Base-by-base conservation (phyloP, 208 protist species). In the Acanthamoeba sp. region DNA sequence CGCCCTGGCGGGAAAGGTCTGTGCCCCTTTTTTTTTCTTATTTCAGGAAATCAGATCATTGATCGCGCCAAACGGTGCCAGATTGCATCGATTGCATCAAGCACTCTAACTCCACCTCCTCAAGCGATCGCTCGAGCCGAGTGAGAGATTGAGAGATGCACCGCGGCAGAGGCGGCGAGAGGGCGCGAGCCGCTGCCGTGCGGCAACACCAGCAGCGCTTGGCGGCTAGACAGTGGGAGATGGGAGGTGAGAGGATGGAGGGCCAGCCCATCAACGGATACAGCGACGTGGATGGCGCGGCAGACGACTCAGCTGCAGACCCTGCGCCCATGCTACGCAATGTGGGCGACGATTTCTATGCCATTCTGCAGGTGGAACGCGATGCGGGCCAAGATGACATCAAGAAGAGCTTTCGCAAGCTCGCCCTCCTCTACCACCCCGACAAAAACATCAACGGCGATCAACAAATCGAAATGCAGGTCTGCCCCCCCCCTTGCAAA, bases 351-450 rank as follows among this genome's bases (percentile, higher is more conserved):
- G 14, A 69, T 69, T 87, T 50, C 57, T 93, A 84, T 59, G 34
- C 34, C 32, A 42, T 95, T 20, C 73, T 95, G 45, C 45, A 71
- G 22, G 38, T 96, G 5, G 57, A 76, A n/a, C 94, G 94, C 27
- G 29, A 40, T 57, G 94, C 96, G 0, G 93, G 80, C 40, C 84
- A 96, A 64, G 78, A 95, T 1, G 96, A 97, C 50, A 97, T 98
- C 34, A 97, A 96, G 82, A 95, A 88, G 90, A 96, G 95, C 18
- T 97, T 97, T 78, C 66, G 96, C 20, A 96, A 95, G 62, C 52
- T 97, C 40, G 94, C 96, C 2, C 73, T 97, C 1, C 78, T 97
- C 73, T 97, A 95, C 66, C 97, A 98, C 90, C 97, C 97, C 29
- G 97, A 97, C 71, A 97, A 97, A 85, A 96, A 97, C 66, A 20